Percentiles rank a stretch among this genome's conserved stretches.
Conservation (phyloP, 139 green algal species). For the Micractinium conductrix region DNA sequence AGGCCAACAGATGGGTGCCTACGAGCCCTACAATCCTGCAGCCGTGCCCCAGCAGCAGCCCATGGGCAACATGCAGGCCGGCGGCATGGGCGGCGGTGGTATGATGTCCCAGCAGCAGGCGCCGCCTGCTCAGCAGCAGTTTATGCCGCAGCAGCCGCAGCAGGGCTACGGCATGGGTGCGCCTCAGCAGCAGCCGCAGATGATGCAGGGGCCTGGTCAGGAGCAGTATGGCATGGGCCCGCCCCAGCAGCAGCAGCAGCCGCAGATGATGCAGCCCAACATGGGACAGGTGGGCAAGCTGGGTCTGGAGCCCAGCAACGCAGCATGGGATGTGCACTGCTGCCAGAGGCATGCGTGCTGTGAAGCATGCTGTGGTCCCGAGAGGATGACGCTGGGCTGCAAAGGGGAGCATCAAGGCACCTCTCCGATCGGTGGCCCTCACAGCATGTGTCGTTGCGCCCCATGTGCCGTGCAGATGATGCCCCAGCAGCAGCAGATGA, state of each 20-base stretch:
- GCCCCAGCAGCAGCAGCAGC: conserved; percentile 22
- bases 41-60: conserved; percentile 13
- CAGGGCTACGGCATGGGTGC: neutral
- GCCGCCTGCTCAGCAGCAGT: conserved; percentile 10
- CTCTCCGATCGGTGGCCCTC: too few relatives aligned
- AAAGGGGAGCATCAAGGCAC: too few relatives aligned
- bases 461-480: too few relatives aligned
- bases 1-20: neutral
- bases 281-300: conserved; percentile 5
- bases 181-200: neutral
- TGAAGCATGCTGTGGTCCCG: too few relatives aligned
- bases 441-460: too few relatives aligned
- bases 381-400: too few relatives aligned
- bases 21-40: neutral
- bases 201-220: neutral
- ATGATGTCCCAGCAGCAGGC: conserved; percentile 7
- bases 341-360: too few relatives aligned
- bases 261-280: neutral
- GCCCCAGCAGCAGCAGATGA: neutral
- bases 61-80: neutral
- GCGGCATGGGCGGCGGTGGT: neutral
- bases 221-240: conserved; percentile 17
- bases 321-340: too few relatives aligned
- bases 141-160: conserved; percentile 3
- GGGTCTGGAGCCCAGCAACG: too few relatives aligned